Evolutionary conservation across 345 rosid genomes (phyloP), one percentile per base, ranked within the genome.

Genomic region (Clarkia xantiana): DNA sequence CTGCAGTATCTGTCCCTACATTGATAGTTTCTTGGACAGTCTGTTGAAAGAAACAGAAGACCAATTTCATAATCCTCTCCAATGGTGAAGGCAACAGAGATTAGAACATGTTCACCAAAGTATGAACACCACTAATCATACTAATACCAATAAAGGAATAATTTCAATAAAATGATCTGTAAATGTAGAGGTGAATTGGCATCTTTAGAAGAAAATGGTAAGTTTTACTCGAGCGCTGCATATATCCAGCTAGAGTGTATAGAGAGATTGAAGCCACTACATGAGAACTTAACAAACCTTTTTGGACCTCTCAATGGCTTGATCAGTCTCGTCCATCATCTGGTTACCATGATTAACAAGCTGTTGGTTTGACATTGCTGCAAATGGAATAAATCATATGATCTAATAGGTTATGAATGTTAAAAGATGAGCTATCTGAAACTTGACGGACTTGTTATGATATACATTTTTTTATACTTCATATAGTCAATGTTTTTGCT

Each of bases 251-350:
- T 13, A 52, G 41, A 12, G 8, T 11, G 18, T 42, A 29, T 1
- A 18, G 16, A 47, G 56, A 52, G 20, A 38, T 42, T 39, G 25
- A 42, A 20, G 19, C 18, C 43, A 9, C 14, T 42, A 16, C 29
- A 54, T n/a, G 13, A n/a, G 14, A 48, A 10, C 60, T 20, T 36
- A 20, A 52, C 59, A 40, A 54, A 79, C 86, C 85, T 80, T 78
- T 67, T 80, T 76, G 4, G 81, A 86, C 53, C 96, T 81, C 60
- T 91, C 83, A 81, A 86, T 80, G 58, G 87, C 90, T 67, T 86
- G 80, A 76, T 91, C 96, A 49, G 94, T 91, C 70, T 84, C 94
- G 64, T 84, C 90, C 95, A 84, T 76, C 90, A 81, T 86, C 14
- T 53, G 60, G 50, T 84, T 72, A 54, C 95, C 98, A 38, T 55